Base-by-base conservation (phyloP, 2,329 filamentous ascomycete species). In the Penicillium sp. region DNA sequence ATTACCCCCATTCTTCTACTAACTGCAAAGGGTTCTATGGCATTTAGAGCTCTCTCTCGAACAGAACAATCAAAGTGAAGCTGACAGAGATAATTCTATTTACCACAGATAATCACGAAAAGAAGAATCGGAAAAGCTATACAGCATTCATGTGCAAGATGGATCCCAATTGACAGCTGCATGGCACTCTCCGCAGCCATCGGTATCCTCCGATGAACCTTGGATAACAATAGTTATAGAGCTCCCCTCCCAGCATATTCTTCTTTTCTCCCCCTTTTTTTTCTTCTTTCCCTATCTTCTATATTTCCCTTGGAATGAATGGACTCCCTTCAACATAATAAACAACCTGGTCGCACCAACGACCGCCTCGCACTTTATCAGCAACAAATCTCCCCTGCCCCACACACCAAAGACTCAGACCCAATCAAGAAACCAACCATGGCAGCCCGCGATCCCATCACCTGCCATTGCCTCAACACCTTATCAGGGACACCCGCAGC, bases 391-490 rank as follows among this genome's bases (percentile, higher is more conserved):
- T 44, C 24, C 42, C 48, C 48, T 7, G 32, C 55, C 35, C 51
- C 47, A 17, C 51, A 49, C 41, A 39, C 38, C 43, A 45, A 57
- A 33, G 28, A 21, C 54, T 53, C 49, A 49, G 47, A 45, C 43
- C 54, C 41, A 49, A 52, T 52, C 19, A 44, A 37, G 15, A 15
- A 48, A 28, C 31, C 44, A 37, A 24, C 56, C 47, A 70, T 69
- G 67, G 61, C 67, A 28, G 50, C 57, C 52, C 69, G 68, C 58
- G 70, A 73, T 51, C 73, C 72, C 21, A 75, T 76, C 53, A 76
- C 73, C 53, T 75, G 73, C 52, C 73, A 76, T 55, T 70, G 73
- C 48, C 72, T 79, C 43, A 75, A 77, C 58, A 74, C 71, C 31
- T 59, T 73, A 44, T 71, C 71, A 41, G 70, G 72, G 42, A 72